These are phyloP conservation scores for Candida labiduridarum DNA, from an alignment of 1,139 yeast genomes.

Conservation along the genomic window DNA sequence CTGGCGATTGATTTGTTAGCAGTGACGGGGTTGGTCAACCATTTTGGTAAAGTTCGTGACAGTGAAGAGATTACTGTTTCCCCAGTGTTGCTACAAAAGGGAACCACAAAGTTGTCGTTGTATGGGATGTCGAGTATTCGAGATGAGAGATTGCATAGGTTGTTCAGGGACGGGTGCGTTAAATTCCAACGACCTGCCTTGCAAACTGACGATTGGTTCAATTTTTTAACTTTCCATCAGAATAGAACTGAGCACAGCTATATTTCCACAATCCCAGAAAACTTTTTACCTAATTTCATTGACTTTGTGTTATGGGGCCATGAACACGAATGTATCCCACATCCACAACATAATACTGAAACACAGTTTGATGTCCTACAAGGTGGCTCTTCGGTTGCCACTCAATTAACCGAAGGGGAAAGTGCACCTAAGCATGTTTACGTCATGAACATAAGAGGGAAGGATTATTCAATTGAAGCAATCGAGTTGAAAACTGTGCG, in stretches of 20 bases:
- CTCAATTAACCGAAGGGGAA: constrained; percentile 87
- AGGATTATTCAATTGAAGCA: constrained; percentile 63
- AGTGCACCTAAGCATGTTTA: constrained; percentile 74
- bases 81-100: constrained; percentile 86
- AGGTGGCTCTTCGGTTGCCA: constrained; percentile 94
- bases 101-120: constrained; percentile 76
- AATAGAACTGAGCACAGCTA: constrained; percentile 80
- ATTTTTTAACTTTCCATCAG: constrained; percentile 88
- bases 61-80: constrained; percentile 72
- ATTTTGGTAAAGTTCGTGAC: constrained; percentile 82
- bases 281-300: constrained; percentile 75
- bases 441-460: constrained; percentile 62
- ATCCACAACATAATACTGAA: constrained; percentile 63
- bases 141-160: constrained; percentile 83
- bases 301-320: constrained; percentile 96
- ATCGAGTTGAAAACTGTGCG: constrained; percentile 73
- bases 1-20: constrained; percentile 86
- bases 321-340: constrained; percentile 91
- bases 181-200: constrained; percentile 73
- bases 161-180: constrained; percentile 80
- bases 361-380: constrained; percentile 80
- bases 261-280: constrained; percentile 83
- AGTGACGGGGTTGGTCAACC: constrained; percentile 82
- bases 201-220: constrained; percentile 73
- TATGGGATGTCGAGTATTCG: constrained; percentile 89